Conservation (phyloP, 305 asterid species). For the Petunia hybrid region DNA sequence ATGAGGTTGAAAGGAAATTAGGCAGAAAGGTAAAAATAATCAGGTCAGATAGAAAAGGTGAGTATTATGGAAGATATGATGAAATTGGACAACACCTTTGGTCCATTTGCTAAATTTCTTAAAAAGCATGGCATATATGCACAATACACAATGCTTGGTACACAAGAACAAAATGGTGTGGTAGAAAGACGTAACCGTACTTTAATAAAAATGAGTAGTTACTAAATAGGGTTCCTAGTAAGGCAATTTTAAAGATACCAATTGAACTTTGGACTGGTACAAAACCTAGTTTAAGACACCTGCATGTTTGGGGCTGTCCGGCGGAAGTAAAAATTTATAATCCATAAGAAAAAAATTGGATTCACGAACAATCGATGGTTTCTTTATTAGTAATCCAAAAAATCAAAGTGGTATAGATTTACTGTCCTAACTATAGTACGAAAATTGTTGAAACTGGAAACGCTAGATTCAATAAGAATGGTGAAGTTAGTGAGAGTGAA, state of each 20-base stretch:
- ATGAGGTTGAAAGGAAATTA: too few species aligned
- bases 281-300: not conserved
- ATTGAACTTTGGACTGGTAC: not conserved
- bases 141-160: not conserved
- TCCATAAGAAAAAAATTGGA: too few species aligned
- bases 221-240: not conserved
- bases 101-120: not conserved
- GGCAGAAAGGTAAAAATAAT: too few species aligned
- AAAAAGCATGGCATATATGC: not conserved
- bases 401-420: not conserved
- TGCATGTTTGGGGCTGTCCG: too few species aligned
- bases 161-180: not conserved
- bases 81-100: too few species aligned
- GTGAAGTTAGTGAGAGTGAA: not conserved
- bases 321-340: too few species aligned
- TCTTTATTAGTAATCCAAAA: conserved; percentile 5
- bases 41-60: too few species aligned
- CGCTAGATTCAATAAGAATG: not conserved
- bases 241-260: not conserved
- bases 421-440: not conserved
- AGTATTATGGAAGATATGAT: too few species aligned
- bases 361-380: not conserved
- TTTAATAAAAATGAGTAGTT: not conserved
- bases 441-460: not conserved
- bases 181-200: too few species aligned